Percentiles rank a stretch among this genome's conserved stretches.
These are phyloP conservation scores for Fusarium secorum DNA, from an alignment of 2,329 filamentous ascomycete genomes.

Conservation along the genomic window DNA sequence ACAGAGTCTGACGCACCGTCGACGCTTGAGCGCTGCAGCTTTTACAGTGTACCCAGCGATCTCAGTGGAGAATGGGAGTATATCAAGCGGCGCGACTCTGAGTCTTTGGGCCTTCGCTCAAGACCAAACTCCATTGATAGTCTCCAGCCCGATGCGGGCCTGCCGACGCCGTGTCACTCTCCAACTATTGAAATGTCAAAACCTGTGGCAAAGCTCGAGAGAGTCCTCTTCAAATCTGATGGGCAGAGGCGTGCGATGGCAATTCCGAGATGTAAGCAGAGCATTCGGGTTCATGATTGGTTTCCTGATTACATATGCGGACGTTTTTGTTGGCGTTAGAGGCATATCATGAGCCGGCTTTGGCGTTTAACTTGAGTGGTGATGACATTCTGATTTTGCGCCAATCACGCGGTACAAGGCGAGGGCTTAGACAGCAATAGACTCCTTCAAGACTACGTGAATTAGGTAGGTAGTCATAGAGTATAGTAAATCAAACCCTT, in stretches of 20 bases:
- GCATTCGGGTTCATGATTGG: neutral
- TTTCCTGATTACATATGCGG: neutral
- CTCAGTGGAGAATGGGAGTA: slow-evolving; percentile 29
- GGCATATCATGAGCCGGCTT: neutral
- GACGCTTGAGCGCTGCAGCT: neutral
- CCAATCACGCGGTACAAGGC: neutral
- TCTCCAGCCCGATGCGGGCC: neutral
- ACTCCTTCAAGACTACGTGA: neutral
- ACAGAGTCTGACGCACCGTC: neutral
- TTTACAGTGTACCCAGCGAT: slow-evolving; percentile 20
- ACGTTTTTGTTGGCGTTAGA: slow-evolving; percentile 2
- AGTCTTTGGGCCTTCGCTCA: neutral
- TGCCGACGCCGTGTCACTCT: neutral
- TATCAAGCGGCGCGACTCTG: slow-evolving; percentile 15
- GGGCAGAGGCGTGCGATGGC: slow-evolving; percentile 1
- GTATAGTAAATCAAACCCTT: neutral
- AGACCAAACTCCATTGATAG: neutral
- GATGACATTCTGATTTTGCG: neutral
- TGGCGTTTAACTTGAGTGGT: slow-evolving; percentile 20
- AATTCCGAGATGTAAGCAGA: neutral
- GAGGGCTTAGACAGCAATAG: slow-evolving; percentile 17
- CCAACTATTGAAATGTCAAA: neutral
- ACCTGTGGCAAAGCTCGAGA: neutral
- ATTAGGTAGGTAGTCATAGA: slow-evolving; percentile 3
- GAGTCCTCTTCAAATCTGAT: neutral